Conservation (phyloP, 805 yeast species). For the Kodamaea hsintzibuensis region DNA sequence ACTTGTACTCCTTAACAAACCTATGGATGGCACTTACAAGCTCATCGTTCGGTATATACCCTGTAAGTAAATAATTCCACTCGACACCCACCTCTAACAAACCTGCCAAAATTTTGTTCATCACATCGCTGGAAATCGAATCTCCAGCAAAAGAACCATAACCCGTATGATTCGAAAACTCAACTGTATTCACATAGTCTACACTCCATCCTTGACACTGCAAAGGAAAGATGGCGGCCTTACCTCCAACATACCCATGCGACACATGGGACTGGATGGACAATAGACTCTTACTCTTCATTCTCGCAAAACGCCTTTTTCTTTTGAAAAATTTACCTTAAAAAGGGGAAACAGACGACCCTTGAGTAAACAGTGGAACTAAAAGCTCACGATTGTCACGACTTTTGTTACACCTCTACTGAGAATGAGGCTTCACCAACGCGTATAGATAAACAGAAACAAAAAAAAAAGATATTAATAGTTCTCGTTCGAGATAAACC, state of each 20-base stretch:
- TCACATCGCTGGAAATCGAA: slow-evolving; percentile 22
- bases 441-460: background rate
- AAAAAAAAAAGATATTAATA: background rate
- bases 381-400: background rate
- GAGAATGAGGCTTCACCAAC: background rate
- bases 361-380: background rate
- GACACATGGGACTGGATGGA: slow-evolving; percentile 70
- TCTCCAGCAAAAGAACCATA: slow-evolving; percentile 59
- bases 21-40: slow-evolving; percentile 39
- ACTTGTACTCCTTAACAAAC: slow-evolving; percentile 38
- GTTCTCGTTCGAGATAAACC: background rate
- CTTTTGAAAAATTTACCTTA: background rate
- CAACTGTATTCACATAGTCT: slow-evolving; percentile 63
- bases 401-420: background rate
- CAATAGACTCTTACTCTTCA: slow-evolving; percentile 36
- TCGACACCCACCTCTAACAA: slow-evolving; percentile 7
- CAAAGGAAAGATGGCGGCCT: slow-evolving; percentile 64
- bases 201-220: slow-evolving; percentile 71
- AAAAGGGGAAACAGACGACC: background rate
- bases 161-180: slow-evolving; percentile 72
- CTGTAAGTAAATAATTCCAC: slow-evolving; percentile 57
- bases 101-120: slow-evolving; percentile 10
- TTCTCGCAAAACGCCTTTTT: background rate
- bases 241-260: slow-evolving; percentile 73
- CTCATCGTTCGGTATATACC: slow-evolving; percentile 63